Conservation (phyloP, 139 green algal genomes). For the Chlamydomonas schloesseri region DNA sequence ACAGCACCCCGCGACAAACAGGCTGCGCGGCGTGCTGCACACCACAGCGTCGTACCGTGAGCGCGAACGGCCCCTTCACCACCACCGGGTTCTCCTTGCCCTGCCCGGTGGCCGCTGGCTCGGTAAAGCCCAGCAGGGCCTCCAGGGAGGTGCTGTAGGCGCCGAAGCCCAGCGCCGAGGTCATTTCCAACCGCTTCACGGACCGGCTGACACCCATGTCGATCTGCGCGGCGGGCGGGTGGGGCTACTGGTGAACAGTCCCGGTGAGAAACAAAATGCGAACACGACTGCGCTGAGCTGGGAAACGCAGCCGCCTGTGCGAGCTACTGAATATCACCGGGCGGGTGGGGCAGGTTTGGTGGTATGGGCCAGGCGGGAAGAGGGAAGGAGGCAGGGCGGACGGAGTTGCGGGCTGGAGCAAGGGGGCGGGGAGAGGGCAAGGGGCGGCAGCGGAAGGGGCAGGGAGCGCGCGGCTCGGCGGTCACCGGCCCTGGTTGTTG, state of each 20-base stretch:
- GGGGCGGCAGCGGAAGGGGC: too few species aligned
- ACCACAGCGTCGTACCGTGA: not conserved
- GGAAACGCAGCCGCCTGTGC: too few species aligned
- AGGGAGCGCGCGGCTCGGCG: too few species aligned
- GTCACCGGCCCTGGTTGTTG: too few species aligned
- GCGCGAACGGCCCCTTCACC: not conserved
- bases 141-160: conserved; percentile 8
- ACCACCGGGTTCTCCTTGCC: not conserved
- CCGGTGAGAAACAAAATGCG: too few species aligned
- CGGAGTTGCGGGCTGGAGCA: not conserved
- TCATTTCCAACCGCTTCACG: conserved; percentile 9
- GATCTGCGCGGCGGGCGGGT: not conserved
- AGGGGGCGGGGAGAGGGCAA: not conserved
- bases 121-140: not conserved
- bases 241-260: too few species aligned
- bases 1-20: too few species aligned
- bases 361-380: not conserved
- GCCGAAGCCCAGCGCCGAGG: not conserved
- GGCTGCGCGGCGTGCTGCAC: too few species aligned
- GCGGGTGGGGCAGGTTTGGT: too few species aligned
- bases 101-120: not conserved
- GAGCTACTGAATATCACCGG: too few species aligned
- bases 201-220: not conserved
- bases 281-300: too few species aligned
- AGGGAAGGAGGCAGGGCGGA: not conserved